These are phyloP conservation scores for Verticillium longisporum DNA, from an alignment of 2,329 filamentous ascomycete species.

Conservation along the genomic window DNA sequence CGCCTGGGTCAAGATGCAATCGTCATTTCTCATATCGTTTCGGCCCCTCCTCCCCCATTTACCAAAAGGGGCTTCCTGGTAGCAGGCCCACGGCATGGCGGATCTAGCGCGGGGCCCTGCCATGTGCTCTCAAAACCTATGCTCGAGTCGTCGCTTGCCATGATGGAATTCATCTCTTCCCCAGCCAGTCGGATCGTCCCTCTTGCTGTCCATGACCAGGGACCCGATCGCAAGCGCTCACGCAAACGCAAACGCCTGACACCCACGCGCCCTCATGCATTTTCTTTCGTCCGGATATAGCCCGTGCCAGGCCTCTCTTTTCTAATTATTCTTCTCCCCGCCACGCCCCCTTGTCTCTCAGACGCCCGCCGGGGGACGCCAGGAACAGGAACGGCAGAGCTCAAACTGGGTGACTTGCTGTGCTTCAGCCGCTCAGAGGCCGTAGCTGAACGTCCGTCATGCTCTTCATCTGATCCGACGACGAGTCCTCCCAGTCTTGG, in stretches of 20 bases:
- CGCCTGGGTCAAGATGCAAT: neutral
- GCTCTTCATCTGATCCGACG: constrained; percentile 48
- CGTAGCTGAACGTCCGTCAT: constrained; percentile 38
- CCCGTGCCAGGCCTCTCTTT: neutral
- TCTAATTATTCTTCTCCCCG: neutral
- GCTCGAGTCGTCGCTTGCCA: neutral
- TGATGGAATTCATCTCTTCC: neutral
- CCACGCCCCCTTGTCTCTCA: too few species aligned
- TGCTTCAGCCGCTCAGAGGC: constrained; percentile 15
- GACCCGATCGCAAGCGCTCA: neutral
- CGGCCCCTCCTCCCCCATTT: neutral
- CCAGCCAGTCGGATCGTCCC: neutral
- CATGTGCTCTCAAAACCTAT: neutral
- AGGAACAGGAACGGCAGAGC: neutral
- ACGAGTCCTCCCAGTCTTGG: constrained; percentile 50
- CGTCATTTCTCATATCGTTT: neutral
- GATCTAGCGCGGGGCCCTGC: too few species aligned
- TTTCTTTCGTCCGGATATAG: neutral
- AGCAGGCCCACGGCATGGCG: neutral
- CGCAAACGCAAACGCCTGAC: neutral
- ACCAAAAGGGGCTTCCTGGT: neutral
- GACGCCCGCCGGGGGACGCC: neutral
- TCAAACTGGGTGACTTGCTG: neutral
- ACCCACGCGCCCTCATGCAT: neutral
- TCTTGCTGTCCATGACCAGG: neutral